Evolutionary conservation across 2,329 filamentous ascomycete genomes (phyloP).

Genomic region (Paecilomyces niveus): DNA sequence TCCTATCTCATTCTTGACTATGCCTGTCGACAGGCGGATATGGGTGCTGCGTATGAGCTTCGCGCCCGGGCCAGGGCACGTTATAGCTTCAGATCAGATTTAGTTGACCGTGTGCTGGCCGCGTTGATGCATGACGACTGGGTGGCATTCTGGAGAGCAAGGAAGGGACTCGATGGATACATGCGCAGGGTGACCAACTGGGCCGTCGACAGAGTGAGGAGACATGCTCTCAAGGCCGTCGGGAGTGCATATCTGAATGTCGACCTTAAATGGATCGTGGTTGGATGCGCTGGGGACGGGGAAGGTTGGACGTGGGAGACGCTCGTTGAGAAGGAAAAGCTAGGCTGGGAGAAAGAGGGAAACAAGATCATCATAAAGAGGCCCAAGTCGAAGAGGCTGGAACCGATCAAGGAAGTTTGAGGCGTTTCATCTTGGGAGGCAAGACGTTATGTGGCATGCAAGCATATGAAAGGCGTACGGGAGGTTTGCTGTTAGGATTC

Average conservation of each 20-base stretch:
- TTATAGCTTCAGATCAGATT: conserved; percentile 58
- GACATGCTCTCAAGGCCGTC: conserved; percentile 78
- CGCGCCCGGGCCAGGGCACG: conserved; percentile 41
- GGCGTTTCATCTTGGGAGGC: conserved; percentile 12
- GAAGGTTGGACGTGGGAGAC: conserved; percentile 58
- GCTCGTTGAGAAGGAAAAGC: conserved; percentile 59
- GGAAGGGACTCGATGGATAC: conserved; percentile 70
- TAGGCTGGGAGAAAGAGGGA: conserved; percentile 78
- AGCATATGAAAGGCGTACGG: neutral
- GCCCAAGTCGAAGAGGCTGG: conserved; percentile 21
- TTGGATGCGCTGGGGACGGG: conserved; percentile 39
- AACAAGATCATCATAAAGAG: conserved; percentile 69
- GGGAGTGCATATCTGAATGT: conserved; percentile 73
- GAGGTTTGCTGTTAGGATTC: neutral
- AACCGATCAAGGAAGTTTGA: conserved; percentile 10
- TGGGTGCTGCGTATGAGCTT: conserved; percentile 65
- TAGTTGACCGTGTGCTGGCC: conserved; percentile 60
- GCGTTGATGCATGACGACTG: conserved; percentile 78
- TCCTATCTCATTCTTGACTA: conserved; percentile 80
- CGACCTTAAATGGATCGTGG: conserved; percentile 63
- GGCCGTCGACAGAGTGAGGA: conserved; percentile 65
- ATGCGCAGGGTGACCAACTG: conserved; percentile 73
- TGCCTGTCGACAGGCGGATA: conserved; percentile 72
- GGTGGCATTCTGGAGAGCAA: conserved; percentile 65
- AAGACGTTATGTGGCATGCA: neutral